These are phyloP conservation scores for Fonsecaea pedrosoi DNA, from an alignment of 2,329 filamentous ascomycete genomes.

Conservation along the genomic window DNA sequence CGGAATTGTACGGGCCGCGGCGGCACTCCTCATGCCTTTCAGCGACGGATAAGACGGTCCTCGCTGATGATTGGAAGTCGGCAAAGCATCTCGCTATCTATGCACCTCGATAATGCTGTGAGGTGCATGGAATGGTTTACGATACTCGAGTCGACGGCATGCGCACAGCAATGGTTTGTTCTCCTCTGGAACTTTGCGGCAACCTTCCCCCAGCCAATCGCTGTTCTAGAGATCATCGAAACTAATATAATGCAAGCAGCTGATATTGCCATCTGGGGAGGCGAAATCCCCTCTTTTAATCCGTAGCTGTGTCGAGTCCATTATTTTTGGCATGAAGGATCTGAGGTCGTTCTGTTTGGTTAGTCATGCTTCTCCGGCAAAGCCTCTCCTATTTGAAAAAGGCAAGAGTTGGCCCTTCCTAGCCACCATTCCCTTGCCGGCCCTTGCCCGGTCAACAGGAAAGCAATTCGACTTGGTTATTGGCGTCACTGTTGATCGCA, in stretches of 20 bases:
- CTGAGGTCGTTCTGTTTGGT: not conserved
- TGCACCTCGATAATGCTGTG: not conserved
- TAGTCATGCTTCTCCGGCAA: not conserved
- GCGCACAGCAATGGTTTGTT: not conserved
- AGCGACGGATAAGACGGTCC: not conserved
- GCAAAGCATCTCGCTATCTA: not conserved
- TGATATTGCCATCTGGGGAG: not conserved
- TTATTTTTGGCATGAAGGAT: constrained; percentile 17
- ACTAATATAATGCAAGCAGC: not conserved
- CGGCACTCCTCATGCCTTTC: constrained; percentile 3
- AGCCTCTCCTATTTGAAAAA: not conserved
- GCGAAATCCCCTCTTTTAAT: not conserved
- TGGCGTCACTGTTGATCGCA: not conserved
- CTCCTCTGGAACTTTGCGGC: not conserved
- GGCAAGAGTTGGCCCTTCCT: not conserved
- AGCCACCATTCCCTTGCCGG: not conserved
- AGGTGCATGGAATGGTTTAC: not conserved
- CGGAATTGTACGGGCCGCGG: constrained; percentile 11
- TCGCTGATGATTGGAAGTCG: not conserved
- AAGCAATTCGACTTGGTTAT: not conserved
- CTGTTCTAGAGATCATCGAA: not conserved
- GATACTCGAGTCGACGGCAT: not conserved
- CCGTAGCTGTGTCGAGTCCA: not conserved
- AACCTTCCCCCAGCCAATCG: not conserved
- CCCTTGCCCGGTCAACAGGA: constrained; percentile 1